phyloP scores from a whole-genome alignment of 257 asterid species.

The Nicotiana otophora region DNA sequence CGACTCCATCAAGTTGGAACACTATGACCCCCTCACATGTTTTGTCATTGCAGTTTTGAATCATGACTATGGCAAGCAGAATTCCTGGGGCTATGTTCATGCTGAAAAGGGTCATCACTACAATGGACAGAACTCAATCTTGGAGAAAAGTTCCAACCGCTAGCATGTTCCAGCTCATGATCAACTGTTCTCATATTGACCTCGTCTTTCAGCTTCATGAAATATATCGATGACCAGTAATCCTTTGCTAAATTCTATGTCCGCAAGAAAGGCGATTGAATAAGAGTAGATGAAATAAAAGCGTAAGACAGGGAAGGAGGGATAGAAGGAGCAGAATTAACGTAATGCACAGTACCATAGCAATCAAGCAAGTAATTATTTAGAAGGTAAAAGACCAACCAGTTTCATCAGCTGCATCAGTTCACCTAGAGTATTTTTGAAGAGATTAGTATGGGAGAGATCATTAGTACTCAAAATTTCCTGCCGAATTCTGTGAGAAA shows the following conservation, averaged over 20 bases:
- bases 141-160: constrained; percentile 55
- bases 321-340: not conserved
- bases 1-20: not conserved
- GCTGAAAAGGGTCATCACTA: constrained; percentile 73
- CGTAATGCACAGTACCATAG: not conserved
- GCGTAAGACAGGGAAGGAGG: not conserved
- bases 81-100: constrained; percentile 52
- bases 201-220: constrained; percentile 66
- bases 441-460: constrained; percentile 56
- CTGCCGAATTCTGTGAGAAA: constrained; percentile 65
- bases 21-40: not conserved
- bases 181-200: constrained; percentile 28
- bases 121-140: constrained; percentile 73
- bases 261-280: not conserved
- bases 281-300: not conserved
- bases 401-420: constrained; percentile 65
- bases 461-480: constrained; percentile 57
- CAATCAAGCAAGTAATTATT: not conserved
- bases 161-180: constrained; percentile 35
- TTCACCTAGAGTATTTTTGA: constrained; percentile 53
- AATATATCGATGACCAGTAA: constrained; percentile 67
- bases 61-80: constrained; percentile 35
- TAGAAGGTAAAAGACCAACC: constrained; percentile 35
- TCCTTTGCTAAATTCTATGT: constrained; percentile 60
- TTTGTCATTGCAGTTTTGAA: constrained; percentile 27